A percentile compares a stretch with the other conserved stretches of the same genome.
Evolutionary conservation across 331 rosid species (phyloP).

Genomic region (Erythrophleum ivorense): DNA sequence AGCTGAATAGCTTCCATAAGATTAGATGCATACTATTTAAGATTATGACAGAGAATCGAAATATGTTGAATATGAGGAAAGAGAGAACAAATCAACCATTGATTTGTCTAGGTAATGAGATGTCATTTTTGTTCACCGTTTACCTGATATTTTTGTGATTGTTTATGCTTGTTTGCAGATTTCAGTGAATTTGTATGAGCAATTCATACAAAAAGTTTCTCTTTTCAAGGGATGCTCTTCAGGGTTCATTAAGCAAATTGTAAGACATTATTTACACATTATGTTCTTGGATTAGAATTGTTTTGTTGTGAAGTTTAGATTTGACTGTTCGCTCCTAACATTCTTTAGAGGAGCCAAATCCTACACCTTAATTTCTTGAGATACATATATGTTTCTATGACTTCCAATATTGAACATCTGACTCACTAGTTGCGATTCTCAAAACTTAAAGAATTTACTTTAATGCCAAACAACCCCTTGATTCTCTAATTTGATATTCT

Average conservation of each 20-base stretch:
- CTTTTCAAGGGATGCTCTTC: conserved; percentile 67
- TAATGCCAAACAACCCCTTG: background rate
- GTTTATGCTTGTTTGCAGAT: conserved; percentile 48
- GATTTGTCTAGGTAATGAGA: background rate
- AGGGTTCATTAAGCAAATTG: conserved; percentile 69
- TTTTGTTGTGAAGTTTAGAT: background rate
- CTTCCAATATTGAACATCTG: background rate
- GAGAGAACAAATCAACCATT: conserved; percentile 7
- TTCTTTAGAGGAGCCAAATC: background rate
- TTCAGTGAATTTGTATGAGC: conserved; percentile 61
- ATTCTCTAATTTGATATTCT: background rate
- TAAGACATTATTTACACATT: conserved; percentile 42
- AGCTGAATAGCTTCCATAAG: background rate
- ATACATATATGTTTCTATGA: background rate
- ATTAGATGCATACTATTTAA: background rate
- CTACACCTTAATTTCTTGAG: background rate
- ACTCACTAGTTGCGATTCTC: background rate
- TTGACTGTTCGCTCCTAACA: background rate
- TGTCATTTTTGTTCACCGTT: conserved; percentile 6
- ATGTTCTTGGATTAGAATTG: background rate
- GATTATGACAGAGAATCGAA: background rate
- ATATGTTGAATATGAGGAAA: conserved; percentile 1
- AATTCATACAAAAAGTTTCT: conserved; percentile 52
- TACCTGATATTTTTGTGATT: background rate
- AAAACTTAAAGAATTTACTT: background rate